Percentiles rank a stretch among this genome's conserved stretches.
These are phyloP conservation scores for Ceratocystis variospora DNA, from an alignment of 2,329 filamentous ascomycete species.

Conservation along the genomic window DNA sequence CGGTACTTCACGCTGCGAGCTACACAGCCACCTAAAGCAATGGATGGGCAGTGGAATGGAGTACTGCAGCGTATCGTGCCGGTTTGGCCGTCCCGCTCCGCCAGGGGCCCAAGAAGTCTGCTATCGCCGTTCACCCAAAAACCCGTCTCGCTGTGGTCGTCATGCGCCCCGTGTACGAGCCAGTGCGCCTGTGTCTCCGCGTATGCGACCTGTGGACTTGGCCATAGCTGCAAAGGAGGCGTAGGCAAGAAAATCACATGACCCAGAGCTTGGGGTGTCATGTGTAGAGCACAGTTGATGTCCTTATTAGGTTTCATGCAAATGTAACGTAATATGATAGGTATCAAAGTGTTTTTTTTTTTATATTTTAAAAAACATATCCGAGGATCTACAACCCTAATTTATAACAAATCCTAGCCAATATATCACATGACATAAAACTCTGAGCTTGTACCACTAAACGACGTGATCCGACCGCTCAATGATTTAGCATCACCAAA, in stretches of 20 bases:
- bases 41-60: slow-evolving; percentile 45
- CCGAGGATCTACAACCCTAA: background rate
- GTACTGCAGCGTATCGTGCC: slow-evolving; percentile 47
- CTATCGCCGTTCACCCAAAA: slow-evolving; percentile 46
- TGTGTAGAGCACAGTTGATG: background rate
- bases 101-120: slow-evolving; percentile 38
- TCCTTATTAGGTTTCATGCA: background rate
- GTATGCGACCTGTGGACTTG: slow-evolving; percentile 3
- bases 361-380: background rate
- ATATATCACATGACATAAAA: slow-evolving; percentile 28
- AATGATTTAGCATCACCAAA: slow-evolving; percentile 64
- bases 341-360: background rate
- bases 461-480: slow-evolving; percentile 48
- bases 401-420: background rate
- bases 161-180: slow-evolving; percentile 26
- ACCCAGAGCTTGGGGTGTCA: background rate
- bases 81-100: slow-evolving; percentile 38
- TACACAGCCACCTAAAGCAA: slow-evolving; percentile 46
- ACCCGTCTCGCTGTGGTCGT: slow-evolving; percentile 44
- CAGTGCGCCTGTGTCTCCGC: slow-evolving; percentile 17
- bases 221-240: background rate
- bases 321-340: background rate
- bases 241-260: background rate
- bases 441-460: slow-evolving; percentile 50
- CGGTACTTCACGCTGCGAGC: slow-evolving; percentile 45